These are phyloP conservation scores for Patellifolia procumbens DNA, from an alignment of 179 eudicot species.

Conservation along the genomic window DNA sequence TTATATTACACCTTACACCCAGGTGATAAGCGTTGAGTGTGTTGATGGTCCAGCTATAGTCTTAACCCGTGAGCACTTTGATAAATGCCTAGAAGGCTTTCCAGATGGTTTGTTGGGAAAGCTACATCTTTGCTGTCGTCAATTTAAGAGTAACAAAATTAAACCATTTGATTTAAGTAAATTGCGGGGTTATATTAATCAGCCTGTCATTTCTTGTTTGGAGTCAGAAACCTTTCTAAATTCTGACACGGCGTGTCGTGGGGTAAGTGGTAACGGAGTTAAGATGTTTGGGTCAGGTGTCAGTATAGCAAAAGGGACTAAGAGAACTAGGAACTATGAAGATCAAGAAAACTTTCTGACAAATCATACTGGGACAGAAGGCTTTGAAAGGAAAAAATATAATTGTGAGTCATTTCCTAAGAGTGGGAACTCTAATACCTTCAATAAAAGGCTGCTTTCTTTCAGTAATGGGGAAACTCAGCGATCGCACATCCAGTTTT, in stretches of 20 bases:
- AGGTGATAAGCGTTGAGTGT: conserved; percentile 95
- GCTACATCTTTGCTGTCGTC: conserved; percentile 82
- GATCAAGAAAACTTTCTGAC: conserved; percentile 37
- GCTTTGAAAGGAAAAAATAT: conserved; percentile 30
- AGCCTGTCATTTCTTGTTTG: conserved; percentile 73
- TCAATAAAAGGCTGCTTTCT: conserved; percentile 36
- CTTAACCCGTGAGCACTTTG: conserved; percentile 83
- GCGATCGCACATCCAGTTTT: conserved; percentile 29
- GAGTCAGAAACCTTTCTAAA: conserved; percentile 38
- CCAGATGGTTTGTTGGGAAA: conserved; percentile 55
- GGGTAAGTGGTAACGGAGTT: conserved; percentile 45
- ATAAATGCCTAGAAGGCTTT: conserved; percentile 59
- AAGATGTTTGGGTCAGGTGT: conserved; percentile 55
- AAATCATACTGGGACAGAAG: conserved; percentile 25
- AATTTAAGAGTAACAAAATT: conserved; percentile 69
- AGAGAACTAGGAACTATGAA: conserved; percentile 55
- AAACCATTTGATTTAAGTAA: conserved; percentile 87
- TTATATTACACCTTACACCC: conserved; percentile 92
- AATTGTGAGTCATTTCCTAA: conserved; percentile 32
- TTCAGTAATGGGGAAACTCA: conserved; percentile 42
- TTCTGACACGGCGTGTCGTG: conserved; percentile 19
- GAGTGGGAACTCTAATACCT: conserved; percentile 39
- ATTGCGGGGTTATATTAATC: conserved; percentile 79
- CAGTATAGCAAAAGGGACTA: conserved; percentile 50
- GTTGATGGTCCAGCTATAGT: conserved; percentile 93